A percentile compares a stretch with the other conserved stretches of the same genome.
These are phyloP conservation scores for Mycena latifolia DNA, from an alignment of 768 basidiomycete species.

Conservation along the genomic window DNA sequence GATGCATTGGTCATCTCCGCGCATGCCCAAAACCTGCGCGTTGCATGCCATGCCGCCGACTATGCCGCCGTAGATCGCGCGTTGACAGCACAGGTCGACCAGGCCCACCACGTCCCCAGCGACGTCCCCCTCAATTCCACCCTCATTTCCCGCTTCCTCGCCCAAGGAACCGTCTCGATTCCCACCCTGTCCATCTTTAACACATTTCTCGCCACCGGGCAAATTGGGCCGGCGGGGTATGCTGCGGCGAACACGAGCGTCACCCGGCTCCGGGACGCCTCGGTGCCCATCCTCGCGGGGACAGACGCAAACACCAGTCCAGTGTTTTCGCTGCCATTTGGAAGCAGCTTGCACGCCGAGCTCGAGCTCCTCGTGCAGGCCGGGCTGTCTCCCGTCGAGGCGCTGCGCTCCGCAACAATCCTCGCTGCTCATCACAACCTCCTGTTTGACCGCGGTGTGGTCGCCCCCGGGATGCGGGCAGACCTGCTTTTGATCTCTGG, in stretches of 20 bases:
- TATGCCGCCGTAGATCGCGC: conserved; percentile 12
- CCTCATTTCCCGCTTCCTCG: conserved; percentile 5
- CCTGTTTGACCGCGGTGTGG: background rate
- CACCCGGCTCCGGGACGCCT: background rate
- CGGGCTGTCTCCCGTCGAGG: conserved; percentile 25
- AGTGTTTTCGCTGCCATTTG: conserved; percentile 8
- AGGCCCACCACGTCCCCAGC: conserved; percentile 12
- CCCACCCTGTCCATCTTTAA: conserved; percentile 8
- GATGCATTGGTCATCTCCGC: conserved; percentile 15
- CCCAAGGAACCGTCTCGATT: conserved; percentile 8
- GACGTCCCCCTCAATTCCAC: conserved; percentile 1
- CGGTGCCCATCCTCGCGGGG: conserved; percentile 18
- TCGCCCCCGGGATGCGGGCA: conserved; percentile 26
- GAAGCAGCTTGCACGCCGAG: conserved; percentile 15
- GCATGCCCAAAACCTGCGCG: background rate
- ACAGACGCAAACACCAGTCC: conserved; percentile 4
- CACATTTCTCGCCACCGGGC: background rate
- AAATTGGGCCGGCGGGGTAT: background rate
- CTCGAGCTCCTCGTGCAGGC: conserved; percentile 22
- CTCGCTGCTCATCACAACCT: conserved; percentile 7
- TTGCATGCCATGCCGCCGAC: conserved; percentile 16
- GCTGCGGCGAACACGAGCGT: conserved; percentile 9
- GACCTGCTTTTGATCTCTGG: conserved; percentile 26
- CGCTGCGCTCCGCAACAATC: conserved; percentile 21
- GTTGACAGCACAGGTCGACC: conserved; percentile 4